Conservation (phyloP, 192 early-diverging fungal genomes). For the Pilaira anomala region DNA sequence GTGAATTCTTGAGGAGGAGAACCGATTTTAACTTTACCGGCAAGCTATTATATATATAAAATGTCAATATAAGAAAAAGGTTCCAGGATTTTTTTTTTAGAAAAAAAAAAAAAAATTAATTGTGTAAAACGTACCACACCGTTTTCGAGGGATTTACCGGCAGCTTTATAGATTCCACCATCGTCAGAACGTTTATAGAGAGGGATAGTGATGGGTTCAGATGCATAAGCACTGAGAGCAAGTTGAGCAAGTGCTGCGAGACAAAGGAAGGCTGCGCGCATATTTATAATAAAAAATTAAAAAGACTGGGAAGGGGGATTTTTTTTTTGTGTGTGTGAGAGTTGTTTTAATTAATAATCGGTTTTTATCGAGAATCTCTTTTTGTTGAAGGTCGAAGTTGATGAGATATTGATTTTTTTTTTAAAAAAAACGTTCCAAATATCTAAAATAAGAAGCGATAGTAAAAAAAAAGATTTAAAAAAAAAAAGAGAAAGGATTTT, state of each 20-base stretch:
- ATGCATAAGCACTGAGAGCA: constrained; percentile 26
- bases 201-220: constrained; percentile 19
- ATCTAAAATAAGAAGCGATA: background rate
- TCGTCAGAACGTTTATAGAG: constrained; percentile 10
- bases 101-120: background rate
- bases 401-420: too few species aligned
- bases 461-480: background rate
- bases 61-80: background rate
- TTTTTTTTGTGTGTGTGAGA: background rate
- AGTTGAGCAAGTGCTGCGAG: constrained; percentile 32
- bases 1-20: constrained; percentile 90
- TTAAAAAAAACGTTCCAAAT: background rate
- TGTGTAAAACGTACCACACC: constrained; percentile 23
- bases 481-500: constrained; percentile 6
- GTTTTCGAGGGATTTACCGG: constrained; percentile 29
- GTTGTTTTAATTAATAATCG: background rate
- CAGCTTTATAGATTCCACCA: constrained; percentile 24
- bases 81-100: background rate
- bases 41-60: constrained; percentile 57
- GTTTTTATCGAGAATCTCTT: background rate
- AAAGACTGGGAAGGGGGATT: constrained; percentile 2
- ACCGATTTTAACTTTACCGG: constrained; percentile 80
- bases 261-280: constrained; percentile 32
- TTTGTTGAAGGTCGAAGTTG: background rate
- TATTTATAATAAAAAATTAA: constrained; percentile 3